Base-by-base conservation (phyloP, 2,329 filamentous ascomycete species). In the Pseudocercospora cruenta region DNA sequence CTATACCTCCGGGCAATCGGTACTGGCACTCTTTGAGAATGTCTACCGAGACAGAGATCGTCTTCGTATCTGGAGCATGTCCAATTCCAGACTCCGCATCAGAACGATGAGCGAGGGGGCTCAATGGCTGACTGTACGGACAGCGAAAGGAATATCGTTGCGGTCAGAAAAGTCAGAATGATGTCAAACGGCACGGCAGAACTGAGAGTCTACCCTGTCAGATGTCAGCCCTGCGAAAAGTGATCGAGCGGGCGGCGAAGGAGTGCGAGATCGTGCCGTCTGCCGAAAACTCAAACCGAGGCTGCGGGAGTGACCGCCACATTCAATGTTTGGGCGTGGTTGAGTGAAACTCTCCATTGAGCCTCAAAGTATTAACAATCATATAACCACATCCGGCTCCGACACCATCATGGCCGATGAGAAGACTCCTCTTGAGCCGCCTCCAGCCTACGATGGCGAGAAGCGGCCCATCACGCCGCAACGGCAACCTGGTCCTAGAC, bases 371-470 rank as follows among this genome's bases (percentile, higher is more conserved):
- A 21, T 49, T 49, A n/a, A 22, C 45, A 22, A 49, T 49, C 45
- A 36, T 21, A 49, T 26, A 51, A 51, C 9, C 26, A n/a, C 53
- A 55, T 55, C 53, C 26, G 26, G 26, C 31, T 22, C 19, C 45
- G 43, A 45, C 24, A 62, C 19, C 45, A 70, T 10, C 22, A 77
- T 75, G 72, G 64, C 66, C 28, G 75, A 78, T 70, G 63, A 74
- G 31, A 79, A 79, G 67, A 69, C 69, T 12, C 79, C 79, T 14
- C 68, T 77, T 28, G 79, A 81, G n/a, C 79, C 80, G 45, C 81
- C 81, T 43, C 81, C 81, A 19, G 77, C 79, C 19, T 83, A 83
- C 72, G 77, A 80, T 59, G 65, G 60, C 53, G 51, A 19, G 10
- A 59, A 36, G 54, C 43, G 26, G 28, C 47, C 33, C 90, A 55